Percentiles rank a stretch among this genome's conserved stretches.
These are phyloP conservation scores for Macroventuria anomochaeta DNA, from an alignment of 2,329 filamentous ascomycete species.

Conservation along the genomic window DNA sequence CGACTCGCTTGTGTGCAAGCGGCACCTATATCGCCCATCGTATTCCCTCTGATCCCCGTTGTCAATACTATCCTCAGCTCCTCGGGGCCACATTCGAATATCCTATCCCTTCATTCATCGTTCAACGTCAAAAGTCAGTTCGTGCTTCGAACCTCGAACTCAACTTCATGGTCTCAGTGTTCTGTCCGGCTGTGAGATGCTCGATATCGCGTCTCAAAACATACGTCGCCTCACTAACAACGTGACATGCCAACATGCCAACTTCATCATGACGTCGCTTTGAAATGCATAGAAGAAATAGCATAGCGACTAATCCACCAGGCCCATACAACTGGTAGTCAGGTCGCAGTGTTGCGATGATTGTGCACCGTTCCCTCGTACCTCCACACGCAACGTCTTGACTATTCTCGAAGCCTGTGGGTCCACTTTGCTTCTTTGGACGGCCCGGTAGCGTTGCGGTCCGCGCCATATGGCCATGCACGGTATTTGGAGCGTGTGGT, in stretches of 20 bases:
- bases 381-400: constrained; percentile 3
- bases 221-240: not conserved
- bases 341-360: not conserved
- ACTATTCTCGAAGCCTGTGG: not conserved
- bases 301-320: not conserved
- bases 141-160: not conserved
- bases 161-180: not conserved
- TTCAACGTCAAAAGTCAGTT: not conserved
- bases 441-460: not conserved
- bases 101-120: not conserved
- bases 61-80: not conserved
- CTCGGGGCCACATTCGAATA: not conserved
- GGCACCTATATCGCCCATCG: constrained; percentile 16
- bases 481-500: no score
- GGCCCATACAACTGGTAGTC: not conserved
- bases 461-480: not conserved
- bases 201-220: constrained; percentile 2
- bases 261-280: not conserved
- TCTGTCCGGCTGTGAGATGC: not conserved
- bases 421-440: not conserved
- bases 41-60: constrained; percentile 4
- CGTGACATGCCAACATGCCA: not conserved
- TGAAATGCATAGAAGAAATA: not conserved
- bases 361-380: not conserved
- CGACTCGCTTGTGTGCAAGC: constrained; percentile 8